These are phyloP conservation scores for Stylosanthes scabra DNA, from an alignment of 331 rosid genomes.

Conservation along the genomic window DNA sequence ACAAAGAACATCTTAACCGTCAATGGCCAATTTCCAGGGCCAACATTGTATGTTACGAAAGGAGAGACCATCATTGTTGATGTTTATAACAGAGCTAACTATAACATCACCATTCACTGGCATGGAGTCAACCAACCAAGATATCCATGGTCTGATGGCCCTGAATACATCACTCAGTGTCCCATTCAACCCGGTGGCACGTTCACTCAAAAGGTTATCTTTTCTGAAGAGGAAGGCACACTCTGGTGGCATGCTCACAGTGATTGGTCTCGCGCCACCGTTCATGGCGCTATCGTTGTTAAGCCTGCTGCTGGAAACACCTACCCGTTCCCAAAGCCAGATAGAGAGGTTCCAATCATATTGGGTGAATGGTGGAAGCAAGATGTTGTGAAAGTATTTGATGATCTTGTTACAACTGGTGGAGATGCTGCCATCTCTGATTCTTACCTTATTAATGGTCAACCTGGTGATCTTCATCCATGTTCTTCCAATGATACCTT, in stretches of 20 bases:
- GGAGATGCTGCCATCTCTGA: conserved; percentile 41
- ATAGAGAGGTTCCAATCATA: conserved; percentile 42
- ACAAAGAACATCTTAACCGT: conserved; percentile 37
- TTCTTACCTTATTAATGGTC: conserved; percentile 60
- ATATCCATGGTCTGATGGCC: conserved; percentile 67
- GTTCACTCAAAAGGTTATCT: conserved; percentile 34
- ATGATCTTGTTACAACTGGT: conserved; percentile 23
- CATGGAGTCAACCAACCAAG: conserved; percentile 64
- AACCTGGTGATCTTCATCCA: conserved; percentile 55
- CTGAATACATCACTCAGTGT: conserved; percentile 58
- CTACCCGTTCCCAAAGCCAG: conserved; percentile 51
- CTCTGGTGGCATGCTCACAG: conserved; percentile 51
- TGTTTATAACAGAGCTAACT: conserved; percentile 2
- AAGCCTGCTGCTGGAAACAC: conserved; percentile 33
- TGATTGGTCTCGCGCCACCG: conserved; percentile 43
- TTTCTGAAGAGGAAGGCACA: conserved; percentile 44
- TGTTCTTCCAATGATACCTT: conserved; percentile 43
- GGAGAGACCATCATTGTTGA: background rate
- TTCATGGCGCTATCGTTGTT: conserved; percentile 42
- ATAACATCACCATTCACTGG: conserved; percentile 48
- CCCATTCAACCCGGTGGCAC: conserved; percentile 54
- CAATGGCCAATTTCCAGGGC: conserved; percentile 20
- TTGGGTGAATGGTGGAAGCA: conserved; percentile 69
- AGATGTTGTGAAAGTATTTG: conserved; percentile 44
- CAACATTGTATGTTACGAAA: background rate